Conservation (phyloP, 2,329 filamentous ascomycete species). For the Aspergillus clavatus region DNA sequence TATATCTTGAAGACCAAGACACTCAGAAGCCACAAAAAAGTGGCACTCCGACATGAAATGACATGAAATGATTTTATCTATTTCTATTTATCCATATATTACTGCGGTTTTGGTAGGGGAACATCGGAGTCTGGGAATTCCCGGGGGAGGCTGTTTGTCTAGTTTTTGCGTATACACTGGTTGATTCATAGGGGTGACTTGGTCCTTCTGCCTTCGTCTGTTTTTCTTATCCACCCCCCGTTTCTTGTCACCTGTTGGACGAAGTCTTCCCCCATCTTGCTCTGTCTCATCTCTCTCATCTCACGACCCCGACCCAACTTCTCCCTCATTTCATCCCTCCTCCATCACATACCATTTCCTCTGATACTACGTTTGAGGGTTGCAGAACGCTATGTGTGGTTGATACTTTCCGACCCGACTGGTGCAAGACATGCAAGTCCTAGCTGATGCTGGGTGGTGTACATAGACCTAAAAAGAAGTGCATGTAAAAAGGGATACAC, state of each 20-base stretch:
- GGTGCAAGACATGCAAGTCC: neutral
- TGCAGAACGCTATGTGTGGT: too few species aligned
- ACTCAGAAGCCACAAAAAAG: neutral
- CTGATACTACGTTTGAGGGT: too few species aligned
- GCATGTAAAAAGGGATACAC: neutral
- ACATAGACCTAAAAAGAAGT: neutral
- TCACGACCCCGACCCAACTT: too few species aligned
- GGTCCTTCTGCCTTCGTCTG: neutral
- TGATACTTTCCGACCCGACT: too few species aligned
- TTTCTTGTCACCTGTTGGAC: neutral
- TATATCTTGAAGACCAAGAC: neutral
- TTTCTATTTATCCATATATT: neutral
- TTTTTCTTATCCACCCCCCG: neutral
- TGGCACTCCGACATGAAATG: neutral
- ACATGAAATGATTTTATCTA: constrained; percentile 1
- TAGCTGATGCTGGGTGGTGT: neutral
- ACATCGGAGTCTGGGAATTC: neutral
- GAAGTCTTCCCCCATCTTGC: too few species aligned
- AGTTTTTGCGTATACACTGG: neutral
- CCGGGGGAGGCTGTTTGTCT: neutral
- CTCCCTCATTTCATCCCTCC: too few species aligned
- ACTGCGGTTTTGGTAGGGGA: neutral
- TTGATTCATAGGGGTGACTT: neutral
- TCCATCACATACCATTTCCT: too few species aligned
- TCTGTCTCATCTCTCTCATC: too few species aligned